Conservation (phyloP, 2,329 filamentous ascomycete species). For the Cladosporium sp. region DNA sequence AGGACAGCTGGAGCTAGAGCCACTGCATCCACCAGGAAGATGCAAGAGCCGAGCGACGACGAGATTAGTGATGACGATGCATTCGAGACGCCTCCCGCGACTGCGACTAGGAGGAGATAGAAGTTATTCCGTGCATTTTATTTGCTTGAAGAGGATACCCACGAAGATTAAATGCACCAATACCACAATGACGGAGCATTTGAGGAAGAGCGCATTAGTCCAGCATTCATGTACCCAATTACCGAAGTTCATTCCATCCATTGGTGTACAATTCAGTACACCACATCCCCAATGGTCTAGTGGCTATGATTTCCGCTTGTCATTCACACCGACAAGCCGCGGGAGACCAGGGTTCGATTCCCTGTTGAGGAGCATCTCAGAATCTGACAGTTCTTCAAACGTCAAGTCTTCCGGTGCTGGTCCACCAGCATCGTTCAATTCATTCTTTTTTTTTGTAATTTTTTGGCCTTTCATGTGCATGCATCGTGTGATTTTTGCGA, state of each 20-base stretch:
- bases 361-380: conserved; percentile 11
- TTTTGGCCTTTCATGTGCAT: neutral
- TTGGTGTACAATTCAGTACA: conserved; percentile 2
- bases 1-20: neutral
- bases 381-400: conserved; percentile 7
- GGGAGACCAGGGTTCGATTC: conserved; percentile 13
- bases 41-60: conserved; percentile 39
- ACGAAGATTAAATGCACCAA: too few relatives aligned
- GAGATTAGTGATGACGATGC: conserved; percentile 38
- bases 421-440: conserved; percentile 1
- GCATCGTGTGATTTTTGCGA: neutral
- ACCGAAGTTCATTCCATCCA: neutral
- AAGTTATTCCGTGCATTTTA: neutral
- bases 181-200: too few relatives aligned
- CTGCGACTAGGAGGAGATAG: neutral
- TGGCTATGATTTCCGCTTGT: conserved; percentile 14
- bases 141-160: neutral
- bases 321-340: conserved; percentile 9
- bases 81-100: conserved; percentile 26
- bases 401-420: conserved; percentile 9
- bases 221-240: neutral
- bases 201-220: neutral
- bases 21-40: conserved; percentile 25
- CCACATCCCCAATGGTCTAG: conserved; percentile 12
- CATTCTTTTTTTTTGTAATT: neutral